These are phyloP conservation scores for Taphrina populina DNA, from an alignment of 1,139 yeast genomes.

Conservation along the genomic window DNA sequence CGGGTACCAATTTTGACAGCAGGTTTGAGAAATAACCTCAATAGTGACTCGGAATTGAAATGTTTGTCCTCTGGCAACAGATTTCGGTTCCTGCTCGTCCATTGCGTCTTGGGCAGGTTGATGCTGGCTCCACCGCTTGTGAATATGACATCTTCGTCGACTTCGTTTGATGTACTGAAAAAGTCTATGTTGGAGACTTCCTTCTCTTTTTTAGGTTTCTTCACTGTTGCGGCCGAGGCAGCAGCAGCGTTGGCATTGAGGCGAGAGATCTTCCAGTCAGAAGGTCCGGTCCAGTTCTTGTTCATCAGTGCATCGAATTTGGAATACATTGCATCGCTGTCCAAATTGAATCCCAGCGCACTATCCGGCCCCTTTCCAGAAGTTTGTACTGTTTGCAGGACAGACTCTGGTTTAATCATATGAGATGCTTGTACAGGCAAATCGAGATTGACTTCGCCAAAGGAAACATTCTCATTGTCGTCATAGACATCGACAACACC, in stretches of 20 bases:
- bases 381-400: too few relatives aligned
- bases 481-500: conserved; percentile 39
- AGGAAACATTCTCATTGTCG: conserved; percentile 39
- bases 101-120: conserved; percentile 51
- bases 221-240: conserved; percentile 6
- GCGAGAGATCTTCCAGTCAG: conserved; percentile 82
- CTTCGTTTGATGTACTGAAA: conserved; percentile 50
- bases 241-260: conserved; percentile 44
- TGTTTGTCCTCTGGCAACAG: conserved; percentile 72
- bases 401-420: too few relatives aligned
- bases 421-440: not conserved
- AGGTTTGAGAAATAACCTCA: conserved; percentile 71
- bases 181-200: conserved; percentile 54
- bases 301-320: conserved; percentile 72
- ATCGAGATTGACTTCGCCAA: conserved; percentile 34
- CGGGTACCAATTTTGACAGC: conserved; percentile 41
- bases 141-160: conserved; percentile 54
- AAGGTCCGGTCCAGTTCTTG: conserved; percentile 86
- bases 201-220: conserved; percentile 43
- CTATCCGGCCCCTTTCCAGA: conserved; percentile 33
- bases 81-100: conserved; percentile 49
- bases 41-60: conserved; percentile 67
- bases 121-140: conserved; percentile 50
- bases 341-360: conserved; percentile 44
- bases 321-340: conserved; percentile 70